Base-by-base conservation (phyloP, 208 protist genomes). In the Wallacemonas sp. region DNA sequence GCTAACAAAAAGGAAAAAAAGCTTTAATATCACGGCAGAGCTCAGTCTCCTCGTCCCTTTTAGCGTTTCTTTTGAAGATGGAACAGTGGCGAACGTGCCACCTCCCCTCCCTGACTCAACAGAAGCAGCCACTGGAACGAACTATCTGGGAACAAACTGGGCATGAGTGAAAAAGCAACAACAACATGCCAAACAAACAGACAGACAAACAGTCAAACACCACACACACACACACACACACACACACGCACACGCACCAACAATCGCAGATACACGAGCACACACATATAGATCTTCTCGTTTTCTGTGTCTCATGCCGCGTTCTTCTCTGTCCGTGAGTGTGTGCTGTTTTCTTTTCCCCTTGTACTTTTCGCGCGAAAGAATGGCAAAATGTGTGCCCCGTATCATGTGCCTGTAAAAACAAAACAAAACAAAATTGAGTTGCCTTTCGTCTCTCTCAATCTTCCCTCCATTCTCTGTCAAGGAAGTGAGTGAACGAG, bases 241-340 rank as follows among this genome's bases (percentile, higher is more conserved):
- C 19, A 55, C 3, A 55, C 6, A 30, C 17, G 17, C 47, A 55
- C 26, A 55, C 24, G 21, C 47, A 29, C 24, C 6, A 6, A 4
- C 47, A 55, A 6, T 14, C 0, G 6, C 9, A 55, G 11, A 41
- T 47, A 55, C 9, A 30, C 8, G 43, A 26, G n/a, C 26, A 54
- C 44, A 57, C 24, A 39, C 41, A 43, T 55, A 55, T 48, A 61
- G 33, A 63, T 63, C 57, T 30, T 55, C 6, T 55, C 47, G 6
- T 32, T 26, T 55, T 55, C n/a, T 16, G 24, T 32, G 47, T 43
- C 47, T 43, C 38, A 62, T 47, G 36, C 4, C 34, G 17, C 23
- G 14, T 19, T 19, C 30, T 9, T 39, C 27, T 24, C 14, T 36
- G 46, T 27, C 43, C 11, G 39, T 27, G 21, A 33, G 19, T 52